Conservation (phyloP, 2,329 filamentous ascomycete genomes). For the Ampelomyces quisqualis region DNA sequence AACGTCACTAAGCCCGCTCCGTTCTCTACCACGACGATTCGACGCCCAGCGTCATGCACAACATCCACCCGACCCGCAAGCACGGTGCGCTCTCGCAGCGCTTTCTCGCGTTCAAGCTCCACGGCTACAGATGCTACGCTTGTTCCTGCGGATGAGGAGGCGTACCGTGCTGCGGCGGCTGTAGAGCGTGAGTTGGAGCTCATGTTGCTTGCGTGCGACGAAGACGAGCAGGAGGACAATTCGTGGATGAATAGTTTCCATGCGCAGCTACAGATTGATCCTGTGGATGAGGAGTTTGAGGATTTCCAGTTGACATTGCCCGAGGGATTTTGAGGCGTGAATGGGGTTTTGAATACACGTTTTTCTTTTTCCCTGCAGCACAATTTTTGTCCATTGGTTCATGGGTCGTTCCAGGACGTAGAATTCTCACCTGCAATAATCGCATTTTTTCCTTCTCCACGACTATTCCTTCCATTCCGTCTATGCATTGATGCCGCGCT, state of each 20-base stretch:
- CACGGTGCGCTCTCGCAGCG: slow-evolving; percentile 15
- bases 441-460: not conserved
- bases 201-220: slow-evolving; percentile 25
- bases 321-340: slow-evolving; percentile 21
- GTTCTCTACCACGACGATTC: slow-evolving; percentile 28
- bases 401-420: too few relatives aligned
- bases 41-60: slow-evolving; percentile 22
- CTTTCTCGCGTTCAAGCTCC: slow-evolving; percentile 39
- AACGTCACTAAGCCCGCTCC: slow-evolving; percentile 38
- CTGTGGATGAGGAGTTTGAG: slow-evolving; percentile 32
- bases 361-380: slow-evolving; percentile 11
- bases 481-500: too few relatives aligned
- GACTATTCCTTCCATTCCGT: too few relatives aligned
- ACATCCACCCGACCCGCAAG: slow-evolving; percentile 6
- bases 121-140: slow-evolving; percentile 35
- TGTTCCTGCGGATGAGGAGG: slow-evolving; percentile 21
- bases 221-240: slow-evolving; percentile 33
- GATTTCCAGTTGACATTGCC: slow-evolving; percentile 38
- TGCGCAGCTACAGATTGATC: slow-evolving; percentile 25
- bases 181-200: slow-evolving; percentile 37
- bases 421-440: not conserved
- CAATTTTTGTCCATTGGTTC: slow-evolving; percentile 11
- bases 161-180: slow-evolving; percentile 35
- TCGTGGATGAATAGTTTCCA: slow-evolving; percentile 37
- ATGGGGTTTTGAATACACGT: slow-evolving; percentile 1